phyloP scores from a whole-genome alignment of 345 rosid genomes.

The Alliaria petiolata region DNA sequence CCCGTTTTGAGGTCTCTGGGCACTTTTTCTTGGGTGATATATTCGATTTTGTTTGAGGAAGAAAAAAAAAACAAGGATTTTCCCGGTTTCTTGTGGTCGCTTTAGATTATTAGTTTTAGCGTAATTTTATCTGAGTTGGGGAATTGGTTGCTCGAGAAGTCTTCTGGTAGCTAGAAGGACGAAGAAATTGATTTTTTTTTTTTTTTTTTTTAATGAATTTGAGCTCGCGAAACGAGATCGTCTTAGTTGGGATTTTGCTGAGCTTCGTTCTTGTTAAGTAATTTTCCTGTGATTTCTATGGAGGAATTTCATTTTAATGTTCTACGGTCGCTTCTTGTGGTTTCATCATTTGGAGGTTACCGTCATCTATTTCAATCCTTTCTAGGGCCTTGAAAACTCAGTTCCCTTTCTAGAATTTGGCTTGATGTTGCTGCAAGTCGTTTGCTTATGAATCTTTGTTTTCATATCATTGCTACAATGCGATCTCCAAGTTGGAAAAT shows the following conservation, averaged over 20 bases:
- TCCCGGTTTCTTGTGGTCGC: neutral
- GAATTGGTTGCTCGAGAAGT: neutral
- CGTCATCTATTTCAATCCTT: neutral
- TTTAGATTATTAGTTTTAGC: neutral
- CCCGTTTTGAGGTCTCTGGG: neutral
- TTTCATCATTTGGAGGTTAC: conserved; percentile 2
- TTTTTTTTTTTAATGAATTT: neutral
- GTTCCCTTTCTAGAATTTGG: neutral
- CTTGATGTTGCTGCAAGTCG: neutral
- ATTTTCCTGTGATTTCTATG: neutral
- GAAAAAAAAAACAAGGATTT: neutral
- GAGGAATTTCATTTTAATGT: neutral
- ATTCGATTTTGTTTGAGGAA: neutral
- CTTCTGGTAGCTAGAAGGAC: neutral
- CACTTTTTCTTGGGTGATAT: neutral
- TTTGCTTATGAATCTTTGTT: neutral
- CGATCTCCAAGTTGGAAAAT: neutral
- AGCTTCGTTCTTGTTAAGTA: neutral
- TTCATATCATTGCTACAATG: neutral
- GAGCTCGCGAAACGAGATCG: neutral
- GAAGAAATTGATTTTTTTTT: neutral
- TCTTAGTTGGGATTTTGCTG: neutral
- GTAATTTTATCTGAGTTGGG: neutral
- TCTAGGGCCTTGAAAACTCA: neutral
- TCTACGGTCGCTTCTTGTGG: neutral